Base-by-base conservation (phyloP, 148 eudicot genomes). In the Spergularia marina region DNA sequence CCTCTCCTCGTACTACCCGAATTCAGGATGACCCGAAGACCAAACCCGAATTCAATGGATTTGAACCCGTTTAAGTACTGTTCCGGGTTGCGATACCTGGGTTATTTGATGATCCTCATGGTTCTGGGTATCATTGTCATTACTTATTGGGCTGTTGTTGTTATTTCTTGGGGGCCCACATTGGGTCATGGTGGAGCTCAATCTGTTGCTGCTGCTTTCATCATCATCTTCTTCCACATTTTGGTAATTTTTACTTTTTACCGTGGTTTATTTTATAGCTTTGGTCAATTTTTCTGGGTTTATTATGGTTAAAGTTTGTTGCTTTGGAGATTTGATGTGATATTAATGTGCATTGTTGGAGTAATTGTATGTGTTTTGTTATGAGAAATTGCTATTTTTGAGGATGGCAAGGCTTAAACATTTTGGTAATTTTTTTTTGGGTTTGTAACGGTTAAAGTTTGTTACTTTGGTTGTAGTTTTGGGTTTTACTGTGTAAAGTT, bases 61-160 rank as follows among this genome's bases (percentile, higher is more conserved):
- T 57, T 89, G 21, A 90, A 93, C 80, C 87, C 84, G 15, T 91
- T 93, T 76, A 87, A 85, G 91, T 80, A 80, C 63, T 93, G 96
- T 77, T 85, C 93, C 13, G 87, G 88, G 47, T 86, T 93, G 57
- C 86, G 84, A 41, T 79, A 85, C 70, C 77, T 93, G 52, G 98
- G 98, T 17, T 91, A 91, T 82, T 74, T 89, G 74, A 89, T 93
- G 85, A 82, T 93, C 74, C 36, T 86, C 40, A 78, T 93, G 65
- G 96, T 91, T 51, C 67, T 84, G 9, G 92, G 75, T 5, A 87
- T 93, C 7, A 74, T 93, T 49, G 89, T 65, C 0, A 70, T 91
- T 15, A 78, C 91, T 6, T 93, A 93, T 59, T 85, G 89, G 81
- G 94, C 97, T 44, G 91, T 93, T 49, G 87, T 93, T 15, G 78